Evolutionary conservation across 768 basidiomycete genomes (phyloP).

Genomic region (Rhodotorula paludigena): DNA sequence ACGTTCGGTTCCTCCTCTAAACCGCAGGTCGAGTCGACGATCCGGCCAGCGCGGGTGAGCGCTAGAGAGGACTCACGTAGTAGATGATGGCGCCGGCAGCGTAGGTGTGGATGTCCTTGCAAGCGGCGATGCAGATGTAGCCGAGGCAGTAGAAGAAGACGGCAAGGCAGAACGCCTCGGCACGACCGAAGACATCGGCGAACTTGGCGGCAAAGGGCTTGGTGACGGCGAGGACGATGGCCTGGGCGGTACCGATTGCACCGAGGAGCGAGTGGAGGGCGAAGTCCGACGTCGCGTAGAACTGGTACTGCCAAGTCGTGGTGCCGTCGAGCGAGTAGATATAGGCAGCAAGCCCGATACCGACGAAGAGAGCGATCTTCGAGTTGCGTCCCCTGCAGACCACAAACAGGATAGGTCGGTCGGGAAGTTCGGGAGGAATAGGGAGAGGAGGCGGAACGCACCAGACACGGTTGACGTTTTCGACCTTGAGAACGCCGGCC

Average conservation of each 20-base stretch:
- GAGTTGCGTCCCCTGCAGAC: slow-evolving; percentile 20
- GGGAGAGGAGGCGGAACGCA: neutral
- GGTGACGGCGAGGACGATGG: slow-evolving; percentile 43
- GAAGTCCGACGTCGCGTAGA: slow-evolving; percentile 57
- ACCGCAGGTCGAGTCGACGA: too few species aligned
- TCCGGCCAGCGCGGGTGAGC: too few species aligned
- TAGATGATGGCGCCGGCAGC: slow-evolving; percentile 43
- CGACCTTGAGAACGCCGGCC: slow-evolving; percentile 29
- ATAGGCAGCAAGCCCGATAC: slow-evolving; percentile 65
- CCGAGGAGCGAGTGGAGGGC: slow-evolving; percentile 57
- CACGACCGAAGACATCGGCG: slow-evolving; percentile 66
- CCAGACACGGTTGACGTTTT: slow-evolving; percentile 35
- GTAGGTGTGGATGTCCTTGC: slow-evolving; percentile 42
- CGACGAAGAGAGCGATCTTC: slow-evolving; percentile 29
- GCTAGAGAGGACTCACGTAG: neutral
- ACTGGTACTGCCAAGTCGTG: slow-evolving; percentile 61
- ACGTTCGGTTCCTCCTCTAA: too few species aligned
- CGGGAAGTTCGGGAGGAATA: neutral
- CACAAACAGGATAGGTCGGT: neutral
- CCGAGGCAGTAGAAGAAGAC: slow-evolving; percentile 61
- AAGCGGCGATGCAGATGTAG: slow-evolving; percentile 46
- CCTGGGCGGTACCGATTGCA: slow-evolving; percentile 51
- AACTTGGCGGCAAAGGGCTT: slow-evolving; percentile 72
- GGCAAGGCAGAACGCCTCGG: slow-evolving; percentile 58
- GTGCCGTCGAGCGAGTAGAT: slow-evolving; percentile 69